Evolutionary conservation across 108 stramenopile genomes (phyloP), one percentile per base, ranked within the genome.

Genomic region (Fragilaria crotonensis): DNA sequence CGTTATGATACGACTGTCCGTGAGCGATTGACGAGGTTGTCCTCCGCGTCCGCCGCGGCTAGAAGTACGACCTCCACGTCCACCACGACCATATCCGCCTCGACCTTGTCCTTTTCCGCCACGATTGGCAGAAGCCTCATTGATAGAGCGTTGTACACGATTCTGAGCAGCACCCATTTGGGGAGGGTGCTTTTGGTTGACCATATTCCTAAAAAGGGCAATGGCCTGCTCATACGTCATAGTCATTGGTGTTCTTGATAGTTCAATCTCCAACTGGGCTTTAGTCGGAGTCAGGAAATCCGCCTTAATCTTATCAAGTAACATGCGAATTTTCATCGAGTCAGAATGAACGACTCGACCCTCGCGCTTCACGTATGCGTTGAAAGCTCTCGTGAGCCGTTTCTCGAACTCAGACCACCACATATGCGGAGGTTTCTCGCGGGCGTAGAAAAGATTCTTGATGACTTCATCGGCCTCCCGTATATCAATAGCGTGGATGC

Each of bases 291-390:
- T 7, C 20, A 58, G 36, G 57, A 58, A 58, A 18, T 41, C 33
- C 4, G 57, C 57, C n/a, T 41, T 45, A 21, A 58, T 41, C 20
- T 44, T 36, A 18, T 17, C 45, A 9, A 44, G 4, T 19, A 58
- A 20, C 5, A 32, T 58, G 4, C 57, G 33, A 20, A 58, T 33
- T 23, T 58, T 58, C 36, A 44, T 58, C 19, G 5, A 33, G 9
- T 58, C 57, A 7, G 32, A 36, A 44, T 58, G 41, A 32, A 58
- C 20, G 36, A 33, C n/a, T n/a, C n/a, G n/a, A n/a, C n/a, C n/a
- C n/a, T n/a, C n/a, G n/a, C n/a, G n/a, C n/a, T n/a, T n/a, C 25
- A 29, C n/a, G n/a, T n/a, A 5, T 9, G 5, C 7, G 30, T 25
- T n/a, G 5, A 5, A 7, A 18, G 5, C 25, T 54, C 54, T 29